A percentile compares a stretch with the other conserved stretches of the same genome.
These are phyloP conservation scores for Colletotrichum salicis DNA, from an alignment of 2,329 filamentous ascomycete genomes.

Conservation along the genomic window DNA sequence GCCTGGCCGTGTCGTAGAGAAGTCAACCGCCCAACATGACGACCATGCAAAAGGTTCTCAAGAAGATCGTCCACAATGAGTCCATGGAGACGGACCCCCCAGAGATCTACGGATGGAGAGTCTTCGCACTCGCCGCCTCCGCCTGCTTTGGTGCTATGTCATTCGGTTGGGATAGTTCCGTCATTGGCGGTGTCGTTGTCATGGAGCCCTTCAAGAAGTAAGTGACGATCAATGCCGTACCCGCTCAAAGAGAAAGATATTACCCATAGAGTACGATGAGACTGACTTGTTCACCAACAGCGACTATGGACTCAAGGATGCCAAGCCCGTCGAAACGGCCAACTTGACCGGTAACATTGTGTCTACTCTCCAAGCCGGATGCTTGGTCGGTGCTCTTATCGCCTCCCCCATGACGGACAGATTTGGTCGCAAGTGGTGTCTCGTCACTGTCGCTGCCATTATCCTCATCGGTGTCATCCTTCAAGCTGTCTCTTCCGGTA, in stretches of 20 bases:
- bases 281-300: slow-evolving; percentile 60
- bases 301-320: slow-evolving; percentile 38
- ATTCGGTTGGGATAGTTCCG: slow-evolving; percentile 72
- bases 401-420: slow-evolving; percentile 52
- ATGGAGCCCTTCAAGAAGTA: slow-evolving; percentile 67
- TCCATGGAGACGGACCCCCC: slow-evolving; percentile 74
- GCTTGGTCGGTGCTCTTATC: slow-evolving; percentile 43
- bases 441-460: slow-evolving; percentile 64
- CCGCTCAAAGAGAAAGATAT: too few species aligned
- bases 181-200: slow-evolving; percentile 74
- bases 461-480: slow-evolving; percentile 69
- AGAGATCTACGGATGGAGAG: slow-evolving; percentile 76
- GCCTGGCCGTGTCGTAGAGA: slow-evolving; percentile 29
- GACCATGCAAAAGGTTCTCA: slow-evolving; percentile 42
- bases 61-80: slow-evolving; percentile 62
- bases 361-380: slow-evolving; percentile 43
- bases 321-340: slow-evolving; percentile 33
- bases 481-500: slow-evolving; percentile 67
- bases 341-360: slow-evolving; percentile 40
- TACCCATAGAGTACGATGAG: slow-evolving; percentile 38
- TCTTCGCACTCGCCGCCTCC: slow-evolving; percentile 71
- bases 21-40: slow-evolving; percentile 29
- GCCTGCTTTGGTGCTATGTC: slow-evolving; percentile 62
- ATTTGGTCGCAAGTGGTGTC: slow-evolving; percentile 54
- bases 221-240: slow-evolving; percentile 28